A percentile compares a stretch with the other conserved stretches of the same genome.
These are phyloP conservation scores for Chlorella sorokiniana DNA, from an alignment of 139 green algal genomes.

Conservation along the genomic window DNA sequence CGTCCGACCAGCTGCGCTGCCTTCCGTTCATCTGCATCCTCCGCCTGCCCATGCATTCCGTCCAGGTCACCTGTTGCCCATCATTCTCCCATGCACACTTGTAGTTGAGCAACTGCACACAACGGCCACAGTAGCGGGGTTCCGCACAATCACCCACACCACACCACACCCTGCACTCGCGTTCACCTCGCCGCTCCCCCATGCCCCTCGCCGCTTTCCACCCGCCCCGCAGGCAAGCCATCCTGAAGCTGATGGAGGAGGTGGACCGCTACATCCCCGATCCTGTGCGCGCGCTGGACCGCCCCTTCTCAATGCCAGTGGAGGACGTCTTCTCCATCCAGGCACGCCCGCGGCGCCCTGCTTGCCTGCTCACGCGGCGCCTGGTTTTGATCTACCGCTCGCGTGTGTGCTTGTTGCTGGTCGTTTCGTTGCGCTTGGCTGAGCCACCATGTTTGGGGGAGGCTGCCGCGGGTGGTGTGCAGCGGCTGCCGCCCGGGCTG, in stretches of 20 bases:
- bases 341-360: constrained; percentile 9
- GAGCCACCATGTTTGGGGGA: no score
- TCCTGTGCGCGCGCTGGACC: constrained; percentile 88
- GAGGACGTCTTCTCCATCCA: constrained; percentile 98
- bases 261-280: constrained; percentile 87
- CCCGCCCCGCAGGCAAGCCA: constrained; percentile 73
- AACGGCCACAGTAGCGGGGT: no score
- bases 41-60: no score
- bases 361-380: no score
- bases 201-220: not conserved
- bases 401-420: no score
- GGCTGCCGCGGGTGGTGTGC: no score
- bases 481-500: no score
- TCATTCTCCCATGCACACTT: not conserved
- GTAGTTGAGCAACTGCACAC: no score
- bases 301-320: constrained; percentile 96
- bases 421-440: no score
- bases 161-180: not conserved
- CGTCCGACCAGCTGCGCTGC: constrained; percentile 13
- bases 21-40: no score
- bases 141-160: not conserved
- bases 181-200: not conserved
- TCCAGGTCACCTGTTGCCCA: no score
- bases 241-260: constrained; percentile 91
- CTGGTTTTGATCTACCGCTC: no score